Conservation (phyloP, 140 eudicot genomes). For the Bidens hawaiensis region DNA sequence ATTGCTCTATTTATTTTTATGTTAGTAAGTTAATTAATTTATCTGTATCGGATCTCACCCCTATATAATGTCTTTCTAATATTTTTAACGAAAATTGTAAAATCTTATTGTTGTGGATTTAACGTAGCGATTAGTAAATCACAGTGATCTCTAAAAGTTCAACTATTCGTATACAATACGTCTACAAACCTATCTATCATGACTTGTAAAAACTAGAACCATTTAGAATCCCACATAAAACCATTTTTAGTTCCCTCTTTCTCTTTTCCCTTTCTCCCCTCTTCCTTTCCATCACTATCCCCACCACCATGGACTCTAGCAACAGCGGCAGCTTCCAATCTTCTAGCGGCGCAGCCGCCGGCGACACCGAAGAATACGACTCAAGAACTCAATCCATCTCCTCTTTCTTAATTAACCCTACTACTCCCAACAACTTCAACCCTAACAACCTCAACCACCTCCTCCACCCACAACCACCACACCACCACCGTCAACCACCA, state of each 20-base stretch:
- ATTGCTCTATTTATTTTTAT: too few species aligned
- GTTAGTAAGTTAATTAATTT: too few species aligned
- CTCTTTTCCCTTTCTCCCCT: neutral
- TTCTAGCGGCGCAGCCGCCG: constrained; percentile 45
- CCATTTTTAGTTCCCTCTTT: neutral
- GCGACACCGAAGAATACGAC: constrained; percentile 45
- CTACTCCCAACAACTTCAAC: constrained; percentile 32
- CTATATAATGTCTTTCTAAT: too few species aligned
- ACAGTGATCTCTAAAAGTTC: too few species aligned
- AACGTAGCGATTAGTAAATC: too few species aligned
- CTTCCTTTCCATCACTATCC: too few species aligned
- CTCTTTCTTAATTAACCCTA: constrained; percentile 38
- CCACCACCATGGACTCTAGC: constrained; percentile 48
- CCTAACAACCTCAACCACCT: constrained; percentile 22
- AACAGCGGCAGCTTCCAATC: constrained; percentile 60
- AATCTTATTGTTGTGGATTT: too few species aligned
- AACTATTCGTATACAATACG: too few species aligned
- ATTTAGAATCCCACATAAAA: constrained; percentile 13
- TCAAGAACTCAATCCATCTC: constrained; percentile 37
- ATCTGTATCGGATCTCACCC: too few species aligned
- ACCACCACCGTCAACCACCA: constrained; percentile 21
- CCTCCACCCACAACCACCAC: constrained; percentile 19
- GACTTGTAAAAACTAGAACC: constrained; percentile 16
- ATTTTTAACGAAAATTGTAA: too few species aligned
- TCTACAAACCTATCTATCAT: too few species aligned